A percentile compares a stretch with the other conserved stretches of the same genome.
Evolutionary conservation across 352 stramenopile genomes (phyloP).

Genomic region (Blastocystis sp.): DNA sequence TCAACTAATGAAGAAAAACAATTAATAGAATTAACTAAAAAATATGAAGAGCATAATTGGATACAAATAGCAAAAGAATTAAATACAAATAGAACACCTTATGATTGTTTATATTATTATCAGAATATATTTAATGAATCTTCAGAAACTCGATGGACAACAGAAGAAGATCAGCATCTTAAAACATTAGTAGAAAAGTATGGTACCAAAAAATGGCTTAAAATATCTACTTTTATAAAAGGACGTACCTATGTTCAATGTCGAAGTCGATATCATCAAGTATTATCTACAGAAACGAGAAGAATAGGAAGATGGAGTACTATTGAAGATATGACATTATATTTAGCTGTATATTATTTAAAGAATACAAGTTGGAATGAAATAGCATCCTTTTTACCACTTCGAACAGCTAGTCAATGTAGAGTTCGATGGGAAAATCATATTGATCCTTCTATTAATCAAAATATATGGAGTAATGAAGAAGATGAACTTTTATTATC

Average conservation of each 20-base stretch:
- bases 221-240: neutral
- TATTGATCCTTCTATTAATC: neutral
- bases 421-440: slow-evolving; percentile 12
- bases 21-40: neutral
- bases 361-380: slow-evolving; percentile 9
- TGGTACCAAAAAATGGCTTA: slow-evolving; percentile 25
- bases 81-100: slow-evolving; percentile 1
- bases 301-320: slow-evolving; percentile 23
- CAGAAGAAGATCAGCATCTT: slow-evolving; percentile 9
- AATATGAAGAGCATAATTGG: neutral
- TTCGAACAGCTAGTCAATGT: slow-evolving; percentile 17
- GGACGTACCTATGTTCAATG: slow-evolving; percentile 13
- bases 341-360: slow-evolving; percentile 6
- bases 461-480: neutral
- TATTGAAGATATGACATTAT: slow-evolving; percentile 16
- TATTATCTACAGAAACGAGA: slow-evolving; percentile 1
- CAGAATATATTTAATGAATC: too few species aligned
- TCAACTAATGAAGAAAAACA: neutral
- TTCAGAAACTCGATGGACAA: slow-evolving; percentile 17
- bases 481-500: slow-evolving; percentile 12
- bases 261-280: slow-evolving; percentile 24
- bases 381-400: slow-evolving; percentile 6
- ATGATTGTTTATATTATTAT: slow-evolving; percentile 33
- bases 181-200: neutral
- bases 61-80: slow-evolving; percentile 1